A percentile compares a stretch with the other conserved stretches of the same genome.
Conservation (phyloP, 768 basidiomycete species). For the Tulasnella sp. region DNA sequence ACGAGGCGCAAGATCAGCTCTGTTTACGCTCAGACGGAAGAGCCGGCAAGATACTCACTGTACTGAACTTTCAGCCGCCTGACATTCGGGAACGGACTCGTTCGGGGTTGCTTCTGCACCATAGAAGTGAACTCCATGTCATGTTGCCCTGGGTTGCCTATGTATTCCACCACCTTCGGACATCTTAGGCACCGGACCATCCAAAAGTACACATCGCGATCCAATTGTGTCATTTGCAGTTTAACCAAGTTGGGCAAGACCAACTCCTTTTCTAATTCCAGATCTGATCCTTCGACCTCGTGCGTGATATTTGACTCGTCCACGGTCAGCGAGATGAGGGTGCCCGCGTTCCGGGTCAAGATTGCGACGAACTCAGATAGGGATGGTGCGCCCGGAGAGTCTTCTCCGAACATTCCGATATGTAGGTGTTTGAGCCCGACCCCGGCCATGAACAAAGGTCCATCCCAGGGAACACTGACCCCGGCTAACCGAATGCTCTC, state of each 20-base stretch:
- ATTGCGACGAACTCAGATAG: slow-evolving; percentile 3
- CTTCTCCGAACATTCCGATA: slow-evolving; percentile 14
- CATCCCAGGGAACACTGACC: slow-evolving; percentile 16
- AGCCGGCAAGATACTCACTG: not conserved
- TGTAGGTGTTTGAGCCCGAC: not conserved
- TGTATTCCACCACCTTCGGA: slow-evolving; percentile 3
- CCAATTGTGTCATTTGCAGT: slow-evolving; percentile 19
- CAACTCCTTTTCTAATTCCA: not conserved
- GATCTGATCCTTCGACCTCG: not conserved
- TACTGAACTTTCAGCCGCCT: not conserved
- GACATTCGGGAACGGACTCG: slow-evolving; percentile 13
- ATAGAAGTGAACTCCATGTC: not conserved
- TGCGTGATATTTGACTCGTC: not conserved
- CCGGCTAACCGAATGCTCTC: not conserved
- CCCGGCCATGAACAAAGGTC: slow-evolving; percentile 9
- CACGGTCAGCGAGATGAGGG: not conserved
- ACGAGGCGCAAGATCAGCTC: not conserved
- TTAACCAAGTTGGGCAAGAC: not conserved
- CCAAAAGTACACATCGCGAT: slow-evolving; percentile 23
- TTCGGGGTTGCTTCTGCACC: not conserved
- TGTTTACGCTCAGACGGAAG: not conserved
- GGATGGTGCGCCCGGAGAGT: not conserved
- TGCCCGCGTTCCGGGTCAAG: not conserved
- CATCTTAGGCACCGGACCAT: not conserved
- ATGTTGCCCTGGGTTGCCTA: not conserved